Evolutionary conservation across 208 protist species (phyloP).

Genomic region (Paratrypanosoma confusum): DNA sequence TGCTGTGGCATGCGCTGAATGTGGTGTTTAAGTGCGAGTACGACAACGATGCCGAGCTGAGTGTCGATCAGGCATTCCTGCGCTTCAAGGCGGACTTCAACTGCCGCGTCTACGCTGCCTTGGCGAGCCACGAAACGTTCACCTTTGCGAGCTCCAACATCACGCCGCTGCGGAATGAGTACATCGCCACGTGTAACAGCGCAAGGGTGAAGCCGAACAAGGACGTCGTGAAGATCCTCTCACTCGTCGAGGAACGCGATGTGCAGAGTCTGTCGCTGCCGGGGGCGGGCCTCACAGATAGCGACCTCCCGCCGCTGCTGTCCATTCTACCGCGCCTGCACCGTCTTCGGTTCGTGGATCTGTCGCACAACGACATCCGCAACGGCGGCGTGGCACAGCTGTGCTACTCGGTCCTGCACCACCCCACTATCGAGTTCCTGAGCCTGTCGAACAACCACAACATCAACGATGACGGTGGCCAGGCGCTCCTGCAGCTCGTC

Average conservation of each 20-base stretch:
- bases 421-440: slow-evolving; percentile 31
- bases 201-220: slow-evolving; percentile 28
- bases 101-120: slow-evolving; percentile 10
- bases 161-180: slow-evolving; percentile 35
- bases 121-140: slow-evolving; percentile 27
- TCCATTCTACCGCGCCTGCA: slow-evolving; percentile 37
- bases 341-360: slow-evolving; percentile 34
- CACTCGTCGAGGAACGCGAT: slow-evolving; percentile 4
- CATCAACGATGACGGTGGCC: slow-evolving; percentile 21
- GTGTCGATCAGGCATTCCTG: slow-evolving; percentile 14
- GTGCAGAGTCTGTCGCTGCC: slow-evolving; percentile 17
- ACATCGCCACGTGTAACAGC: slow-evolving; percentile 44
- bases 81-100: slow-evolving; percentile 24
- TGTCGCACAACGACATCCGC: slow-evolving; percentile 39
- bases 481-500: slow-evolving; percentile 23
- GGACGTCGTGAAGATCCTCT: slow-evolving; percentile 20
- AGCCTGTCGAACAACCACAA: slow-evolving; percentile 44
- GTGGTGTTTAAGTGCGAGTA: slow-evolving; percentile 56
- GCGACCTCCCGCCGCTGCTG: slow-evolving; percentile 21
- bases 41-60: slow-evolving; percentile 8
- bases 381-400: slow-evolving; percentile 23
- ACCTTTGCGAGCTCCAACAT: slow-evolving; percentile 8
- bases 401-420: slow-evolving; percentile 12
- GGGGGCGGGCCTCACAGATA: slow-evolving; percentile 27
- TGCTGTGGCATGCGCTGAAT: slow-evolving; percentile 32